Percentiles rank a stretch among this genome's conserved stretches.
phyloP scores from a whole-genome alignment of 2,329 filamentous ascomycete species.

The Daldinia sp. region DNA sequence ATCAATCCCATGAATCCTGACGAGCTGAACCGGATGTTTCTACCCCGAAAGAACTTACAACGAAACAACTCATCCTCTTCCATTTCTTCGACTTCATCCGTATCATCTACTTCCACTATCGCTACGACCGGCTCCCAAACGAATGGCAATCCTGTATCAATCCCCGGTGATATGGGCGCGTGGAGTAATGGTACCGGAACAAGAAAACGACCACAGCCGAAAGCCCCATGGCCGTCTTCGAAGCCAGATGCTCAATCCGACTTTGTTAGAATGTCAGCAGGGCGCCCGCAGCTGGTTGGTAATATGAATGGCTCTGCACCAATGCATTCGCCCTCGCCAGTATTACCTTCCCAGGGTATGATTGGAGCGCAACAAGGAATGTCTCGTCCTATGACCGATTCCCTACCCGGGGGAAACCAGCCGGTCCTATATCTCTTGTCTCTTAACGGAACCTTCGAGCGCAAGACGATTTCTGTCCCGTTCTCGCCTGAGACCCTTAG shows the following conservation, averaged over 20 bases:
- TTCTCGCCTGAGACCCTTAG: constrained; percentile 93
- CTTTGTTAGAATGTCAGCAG: constrained; percentile 57
- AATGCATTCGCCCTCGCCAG: constrained; percentile 56
- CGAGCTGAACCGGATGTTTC: constrained; percentile 88
- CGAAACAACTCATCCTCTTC: constrained; percentile 93
- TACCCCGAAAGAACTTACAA: constrained; percentile 87
- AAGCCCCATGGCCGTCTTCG: constrained; percentile 62
- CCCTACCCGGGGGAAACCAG: constrained; percentile 72
- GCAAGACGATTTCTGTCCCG: constrained; percentile 94
- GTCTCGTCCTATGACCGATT: constrained; percentile 75
- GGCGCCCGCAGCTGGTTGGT: constrained; percentile 55
- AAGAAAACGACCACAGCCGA: constrained; percentile 65
- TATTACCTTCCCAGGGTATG: constrained; percentile 55
- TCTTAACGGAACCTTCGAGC: constrained; percentile 95
- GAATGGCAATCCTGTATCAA: constrained; percentile 68
- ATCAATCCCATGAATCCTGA: constrained; percentile 78
- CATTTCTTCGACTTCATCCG: constrained; percentile 73
- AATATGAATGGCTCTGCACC: constrained; percentile 59
- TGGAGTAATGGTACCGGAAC: constrained; percentile 62
- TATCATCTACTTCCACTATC: constrained; percentile 72
- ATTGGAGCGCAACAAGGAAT: constrained; percentile 59
- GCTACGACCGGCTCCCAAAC: constrained; percentile 68
- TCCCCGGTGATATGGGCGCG: constrained; percentile 62
- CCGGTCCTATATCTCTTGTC: constrained; percentile 88
- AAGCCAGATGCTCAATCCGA: constrained; percentile 64